These are phyloP conservation scores for Crotalaria pallida DNA, from an alignment of 306 rosid species.

Conservation along the genomic window DNA sequence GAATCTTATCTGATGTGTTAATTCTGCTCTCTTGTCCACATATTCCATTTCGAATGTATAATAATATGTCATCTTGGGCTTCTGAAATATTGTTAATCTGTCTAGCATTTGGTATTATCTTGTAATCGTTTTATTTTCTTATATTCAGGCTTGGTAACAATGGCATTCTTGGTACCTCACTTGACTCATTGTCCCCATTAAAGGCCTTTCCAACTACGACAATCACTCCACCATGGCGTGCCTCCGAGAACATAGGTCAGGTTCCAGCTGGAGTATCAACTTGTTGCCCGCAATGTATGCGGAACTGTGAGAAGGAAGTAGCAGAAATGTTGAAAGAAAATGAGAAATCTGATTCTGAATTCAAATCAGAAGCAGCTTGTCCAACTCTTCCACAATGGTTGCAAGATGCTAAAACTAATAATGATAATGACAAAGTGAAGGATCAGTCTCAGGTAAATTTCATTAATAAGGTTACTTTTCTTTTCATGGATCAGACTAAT, in stretches of 20 bases:
- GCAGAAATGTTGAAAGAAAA: slow-evolving; percentile 51
- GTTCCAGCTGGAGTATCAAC: slow-evolving; percentile 39
- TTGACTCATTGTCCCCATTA: slow-evolving; percentile 67
- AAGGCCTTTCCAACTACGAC: slow-evolving; percentile 50
- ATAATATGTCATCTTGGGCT: slow-evolving; percentile 14
- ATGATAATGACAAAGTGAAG: slow-evolving; percentile 32
- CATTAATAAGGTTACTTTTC: neutral
- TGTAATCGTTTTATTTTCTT: slow-evolving; percentile 20
- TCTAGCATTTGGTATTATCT: slow-evolving; percentile 10
- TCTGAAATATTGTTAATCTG: slow-evolving; percentile 23
- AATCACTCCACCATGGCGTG: slow-evolving; percentile 39
- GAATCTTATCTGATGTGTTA: slow-evolving; percentile 25
- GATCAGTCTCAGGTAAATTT: slow-evolving; percentile 55
- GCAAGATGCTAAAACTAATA: slow-evolving; percentile 61
- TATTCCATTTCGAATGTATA: slow-evolving; percentile 15
- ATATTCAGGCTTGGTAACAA: slow-evolving; percentile 66
- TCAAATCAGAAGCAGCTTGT: slow-evolving; percentile 42
- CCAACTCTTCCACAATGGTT: slow-evolving; percentile 81
- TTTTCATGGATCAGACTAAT: too few relatives aligned
- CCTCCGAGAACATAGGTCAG: slow-evolving; percentile 57
- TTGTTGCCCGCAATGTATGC: slow-evolving; percentile 67
- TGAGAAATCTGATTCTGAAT: slow-evolving; percentile 50
- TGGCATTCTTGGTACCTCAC: slow-evolving; percentile 69
- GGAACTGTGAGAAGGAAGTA: slow-evolving; percentile 53
- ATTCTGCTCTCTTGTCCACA: slow-evolving; percentile 4